Base-by-base conservation (phyloP, 2,329 filamentous ascomycete genomes). In the Graphilbum sp. region DNA sequence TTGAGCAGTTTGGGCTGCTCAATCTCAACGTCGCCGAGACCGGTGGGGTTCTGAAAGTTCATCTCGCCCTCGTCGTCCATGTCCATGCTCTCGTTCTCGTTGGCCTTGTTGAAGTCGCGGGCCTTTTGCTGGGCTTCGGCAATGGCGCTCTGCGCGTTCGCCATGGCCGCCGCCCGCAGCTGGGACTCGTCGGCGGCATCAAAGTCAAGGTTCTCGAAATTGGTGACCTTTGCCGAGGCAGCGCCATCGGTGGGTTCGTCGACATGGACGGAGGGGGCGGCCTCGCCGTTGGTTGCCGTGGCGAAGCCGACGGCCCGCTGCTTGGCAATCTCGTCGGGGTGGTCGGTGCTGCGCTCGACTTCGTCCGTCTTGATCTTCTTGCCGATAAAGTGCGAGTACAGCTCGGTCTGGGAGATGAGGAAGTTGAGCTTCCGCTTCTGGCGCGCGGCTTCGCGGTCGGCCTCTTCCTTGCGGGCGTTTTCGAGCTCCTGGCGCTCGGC, bases 341-440 rank as follows among this genome's bases (percentile, higher is more conserved):
- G 85, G 51, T 90, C 84, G 18, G 85, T 90, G 35, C 83, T 88
- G 42, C 80, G 71, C 60, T 98, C 87, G 35, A 94, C 85, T 54
- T 96, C 87, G 49, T 90, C 81, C 2, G 88, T 96, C 63, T 94
- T 94, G 61, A 96, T 93, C 67, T 98, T 98, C 64, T 94, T 93
- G 56, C 90, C 88, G 50, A 98, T 95, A 59, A 98, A 98, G 67
- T 98, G 90, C 32, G 88, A 96, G 66, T 98, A 98, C 36, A 98
- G 70, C 56, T 98, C 90, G 1, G 90, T 98, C 62, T 98, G 90
- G 1, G 88, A 95, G 57, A 98, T 98, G 46, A 98, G 71, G 69
- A 98, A 98, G 62, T 98, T 96, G 56, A 98, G 82, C 65, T 98
- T 98, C 51, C 90, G 78, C 72, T 93, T 94, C 63, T 98, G 90